Evolutionary conservation across 371 early-diverging fungal genomes (phyloP), one percentile per base, ranked within the genome.

Genomic region (Phascolomyces articulosus): DNA sequence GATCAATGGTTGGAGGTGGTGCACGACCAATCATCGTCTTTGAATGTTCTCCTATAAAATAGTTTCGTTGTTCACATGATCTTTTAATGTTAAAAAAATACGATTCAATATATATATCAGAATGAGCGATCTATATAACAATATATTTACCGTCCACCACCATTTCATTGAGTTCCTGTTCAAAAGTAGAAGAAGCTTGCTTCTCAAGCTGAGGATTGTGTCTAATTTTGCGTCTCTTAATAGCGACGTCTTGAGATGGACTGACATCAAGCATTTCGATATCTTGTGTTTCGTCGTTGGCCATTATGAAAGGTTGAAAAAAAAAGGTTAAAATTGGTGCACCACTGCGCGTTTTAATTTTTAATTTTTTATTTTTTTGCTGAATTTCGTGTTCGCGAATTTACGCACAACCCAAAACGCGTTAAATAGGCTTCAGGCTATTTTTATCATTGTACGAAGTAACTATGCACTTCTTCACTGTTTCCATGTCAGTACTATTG

Each of bases 21-120:
- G 63, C 13, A 31, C 84, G 80, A 20, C 51, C 40, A 81, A 81
- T 81, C 10, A 15, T 21, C 20, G 23, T 26, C 34, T 65, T 65
- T 11, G 44, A 28, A 6, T 3, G 21, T 8, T 56, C 24, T 16
- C 21, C 63, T 56, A 47, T n/a, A n/a, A n/a, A n/a, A n/a, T n/a
- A n/a, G n/a, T n/a, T n/a, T n/a, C n/a, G n/a, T n/a, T n/a, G n/a
- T n/a, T n/a, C n/a, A n/a, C n/a, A n/a, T n/a, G n/a, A n/a, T n/a
- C n/a, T n/a, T n/a, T n/a, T n/a, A n/a, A n/a, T n/a, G n/a, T n/a
- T n/a, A n/a, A n/a, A n/a, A n/a, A n/a, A n/a, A n/a, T n/a, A n/a
- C n/a, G n/a, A n/a, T n/a, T n/a, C n/a, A n/a, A n/a, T n/a, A n/a
- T n/a, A n/a, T n/a, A n/a, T n/a, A n/a, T n/a, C n/a, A n/a, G n/a